phyloP scores from a whole-genome alignment of 176 grass and related monocot genomes.

The Themeda triandra region DNA sequence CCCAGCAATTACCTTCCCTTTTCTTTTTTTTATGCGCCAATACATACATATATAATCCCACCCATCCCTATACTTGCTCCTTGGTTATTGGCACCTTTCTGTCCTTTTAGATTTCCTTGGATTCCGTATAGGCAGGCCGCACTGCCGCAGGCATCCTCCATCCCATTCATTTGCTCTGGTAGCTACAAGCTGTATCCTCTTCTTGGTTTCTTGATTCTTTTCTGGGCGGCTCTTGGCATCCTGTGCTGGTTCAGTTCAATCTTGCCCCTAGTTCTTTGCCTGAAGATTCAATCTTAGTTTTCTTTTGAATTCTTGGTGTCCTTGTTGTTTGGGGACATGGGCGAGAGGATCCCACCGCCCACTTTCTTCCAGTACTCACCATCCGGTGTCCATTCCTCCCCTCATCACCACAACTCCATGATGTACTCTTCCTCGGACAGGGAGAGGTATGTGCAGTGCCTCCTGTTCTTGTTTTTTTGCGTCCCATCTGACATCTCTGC shows the following conservation, averaged over 20 bases:
- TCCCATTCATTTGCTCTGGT: slow-evolving; percentile 26
- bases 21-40: slow-evolving; percentile 14
- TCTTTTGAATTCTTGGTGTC: not conserved
- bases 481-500: not conserved
- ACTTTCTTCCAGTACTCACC: slow-evolving; percentile 81
- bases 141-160: not conserved
- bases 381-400: slow-evolving; percentile 80
- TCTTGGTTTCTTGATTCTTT: slow-evolving; percentile 13
- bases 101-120: slow-evolving; percentile 51
- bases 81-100: slow-evolving; percentile 48
- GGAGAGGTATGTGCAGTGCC: slow-evolving; percentile 64
- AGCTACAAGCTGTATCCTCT: slow-evolving; percentile 18
- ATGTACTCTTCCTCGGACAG: slow-evolving; percentile 68
- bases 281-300: slow-evolving; percentile 34
- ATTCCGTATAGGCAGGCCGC: slow-evolving; percentile 34
- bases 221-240: not conserved
- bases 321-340: slow-evolving; percentile 44
- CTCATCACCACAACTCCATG: slow-evolving; percentile 59
- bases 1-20: slow-evolving; percentile 38
- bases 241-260: not conserved
- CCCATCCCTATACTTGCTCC: slow-evolving; percentile 41
- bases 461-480: not conserved
- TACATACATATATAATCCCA: slow-evolving; percentile 29
- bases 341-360: slow-evolving; percentile 69
- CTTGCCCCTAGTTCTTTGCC: not conserved